These are phyloP conservation scores for Pestalotiopsis sp. DNA, from an alignment of 2,329 filamentous ascomycete species.

Conservation along the genomic window DNA sequence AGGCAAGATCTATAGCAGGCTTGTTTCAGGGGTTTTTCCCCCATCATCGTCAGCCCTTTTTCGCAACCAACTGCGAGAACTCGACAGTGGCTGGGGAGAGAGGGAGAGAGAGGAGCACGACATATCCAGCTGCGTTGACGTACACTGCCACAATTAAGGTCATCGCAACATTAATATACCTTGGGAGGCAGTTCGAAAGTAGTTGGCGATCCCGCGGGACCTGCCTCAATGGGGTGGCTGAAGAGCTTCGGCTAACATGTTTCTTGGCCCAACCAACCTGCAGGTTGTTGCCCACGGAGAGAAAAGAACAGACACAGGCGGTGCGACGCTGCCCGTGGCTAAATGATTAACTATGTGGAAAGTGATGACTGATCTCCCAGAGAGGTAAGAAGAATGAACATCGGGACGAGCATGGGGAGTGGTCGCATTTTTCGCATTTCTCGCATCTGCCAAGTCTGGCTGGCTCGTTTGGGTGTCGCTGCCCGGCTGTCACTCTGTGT, in stretches of 20 bases:
- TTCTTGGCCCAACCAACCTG: neutral
- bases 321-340: neutral
- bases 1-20: neutral
- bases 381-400: neutral
- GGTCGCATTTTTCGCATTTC: neutral
- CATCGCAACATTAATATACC: slow-evolving; percentile 1
- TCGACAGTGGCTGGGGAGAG: neutral
- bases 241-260: neutral
- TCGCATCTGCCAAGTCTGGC: neutral
- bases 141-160: neutral
- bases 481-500: neutral
- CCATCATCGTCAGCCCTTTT: neutral
- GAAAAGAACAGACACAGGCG: neutral
- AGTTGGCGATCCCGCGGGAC: neutral
- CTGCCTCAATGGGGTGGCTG: neutral
- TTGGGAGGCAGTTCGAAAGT: neutral
- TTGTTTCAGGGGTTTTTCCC: neutral
- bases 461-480: neutral
- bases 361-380: neutral
- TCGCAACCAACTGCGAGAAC: too few relatives aligned
- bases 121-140: neutral
- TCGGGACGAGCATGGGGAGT: neutral
- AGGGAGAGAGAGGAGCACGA: neutral
- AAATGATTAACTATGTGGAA: neutral
- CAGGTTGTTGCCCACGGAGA: neutral